These are phyloP conservation scores for Solanum chmielewskii DNA, from an alignment of 257 asterid species.

Conservation along the genomic window DNA sequence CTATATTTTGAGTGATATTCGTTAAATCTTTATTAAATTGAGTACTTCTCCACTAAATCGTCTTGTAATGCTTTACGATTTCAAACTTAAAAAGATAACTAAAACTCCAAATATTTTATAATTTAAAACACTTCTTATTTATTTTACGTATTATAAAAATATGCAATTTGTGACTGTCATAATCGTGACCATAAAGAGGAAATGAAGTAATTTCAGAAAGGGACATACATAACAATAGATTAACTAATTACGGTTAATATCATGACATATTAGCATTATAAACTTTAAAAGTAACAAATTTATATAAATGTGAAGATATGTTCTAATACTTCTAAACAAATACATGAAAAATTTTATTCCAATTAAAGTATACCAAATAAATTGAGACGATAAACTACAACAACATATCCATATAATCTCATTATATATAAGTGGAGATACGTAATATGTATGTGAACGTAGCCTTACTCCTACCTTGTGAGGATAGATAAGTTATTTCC, in stretches of 20 bases:
- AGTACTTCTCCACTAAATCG: not conserved
- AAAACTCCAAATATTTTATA: not conserved
- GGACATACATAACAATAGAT: not conserved
- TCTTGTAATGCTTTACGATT: not conserved
- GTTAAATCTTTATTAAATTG: not conserved
- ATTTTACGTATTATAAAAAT: not conserved
- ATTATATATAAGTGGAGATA: not conserved
- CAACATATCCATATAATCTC: not conserved
- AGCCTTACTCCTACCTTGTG: too few species aligned
- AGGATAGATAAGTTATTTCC: too few species aligned
- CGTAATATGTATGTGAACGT: too few species aligned
- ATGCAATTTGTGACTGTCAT: not conserved
- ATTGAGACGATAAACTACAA: too few species aligned
- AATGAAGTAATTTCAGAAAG: not conserved
- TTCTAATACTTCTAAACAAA: too few species aligned
- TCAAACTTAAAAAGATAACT: not conserved
- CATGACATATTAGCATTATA: not conserved
- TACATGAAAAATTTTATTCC: not conserved
- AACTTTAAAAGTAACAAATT: not conserved
- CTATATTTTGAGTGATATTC: not conserved
- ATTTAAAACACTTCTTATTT: not conserved
- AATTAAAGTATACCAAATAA: too few species aligned
- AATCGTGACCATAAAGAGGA: not conserved
- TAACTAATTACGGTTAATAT: not conserved
- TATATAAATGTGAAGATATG: not conserved